phyloP scores from a whole-genome alignment of 176 grass and related monocot species.

The Calamus simplicifolius region DNA sequence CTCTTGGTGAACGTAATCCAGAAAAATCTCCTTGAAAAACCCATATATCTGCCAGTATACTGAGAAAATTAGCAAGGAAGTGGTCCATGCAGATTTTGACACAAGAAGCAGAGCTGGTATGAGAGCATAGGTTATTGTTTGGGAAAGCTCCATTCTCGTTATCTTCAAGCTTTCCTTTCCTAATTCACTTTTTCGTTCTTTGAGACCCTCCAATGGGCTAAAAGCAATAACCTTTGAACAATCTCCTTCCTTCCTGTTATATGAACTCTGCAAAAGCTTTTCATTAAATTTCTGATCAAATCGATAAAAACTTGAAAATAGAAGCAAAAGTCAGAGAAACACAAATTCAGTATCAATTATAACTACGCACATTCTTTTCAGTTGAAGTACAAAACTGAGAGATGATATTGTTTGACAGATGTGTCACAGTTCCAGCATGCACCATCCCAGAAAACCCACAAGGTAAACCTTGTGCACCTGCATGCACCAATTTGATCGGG shows the following conservation, averaged over 20 bases:
- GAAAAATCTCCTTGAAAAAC: slow-evolving; percentile 86
- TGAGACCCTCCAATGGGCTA: slow-evolving; percentile 55
- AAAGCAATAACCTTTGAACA: slow-evolving; percentile 44
- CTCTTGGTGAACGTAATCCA: slow-evolving; percentile 81
- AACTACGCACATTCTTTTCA: too few species aligned
- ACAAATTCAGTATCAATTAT: too few species aligned
- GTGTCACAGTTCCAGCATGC: slow-evolving; percentile 21
- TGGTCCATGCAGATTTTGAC: slow-evolving; percentile 49
- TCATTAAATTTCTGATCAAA: neutral
- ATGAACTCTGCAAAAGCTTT: slow-evolving; percentile 18
- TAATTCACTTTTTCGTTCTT: slow-evolving; percentile 37
- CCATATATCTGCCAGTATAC: slow-evolving; percentile 78
- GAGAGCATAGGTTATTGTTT: slow-evolving; percentile 39
- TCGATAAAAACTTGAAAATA: too few species aligned
- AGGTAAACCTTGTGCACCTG: slow-evolving; percentile 19
- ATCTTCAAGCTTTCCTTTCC: slow-evolving; percentile 51
- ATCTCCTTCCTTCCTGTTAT: slow-evolving; percentile 11
- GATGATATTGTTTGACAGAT: neutral
- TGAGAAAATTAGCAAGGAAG: slow-evolving; percentile 43
- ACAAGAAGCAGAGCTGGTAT: slow-evolving; percentile 45
- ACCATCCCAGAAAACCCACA: slow-evolving; percentile 35
- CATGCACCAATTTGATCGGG: neutral
- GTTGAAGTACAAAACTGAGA: too few species aligned
- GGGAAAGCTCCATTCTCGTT: slow-evolving; percentile 38
- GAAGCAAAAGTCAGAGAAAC: too few species aligned